Evolutionary conservation across 177 flowering plant genomes (phyloP).

Genomic region (Viscum album): DNA sequence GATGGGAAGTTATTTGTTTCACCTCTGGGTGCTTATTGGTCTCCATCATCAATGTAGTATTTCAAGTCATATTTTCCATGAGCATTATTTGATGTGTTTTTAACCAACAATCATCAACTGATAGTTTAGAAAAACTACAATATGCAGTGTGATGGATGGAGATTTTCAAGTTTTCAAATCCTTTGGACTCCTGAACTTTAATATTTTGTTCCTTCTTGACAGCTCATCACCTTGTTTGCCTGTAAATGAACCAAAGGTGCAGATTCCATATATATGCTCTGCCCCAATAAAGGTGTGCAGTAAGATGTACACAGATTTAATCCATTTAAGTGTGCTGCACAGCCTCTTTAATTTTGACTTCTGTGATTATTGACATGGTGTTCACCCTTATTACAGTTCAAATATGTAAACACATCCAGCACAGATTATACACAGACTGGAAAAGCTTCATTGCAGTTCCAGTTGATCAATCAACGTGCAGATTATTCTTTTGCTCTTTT

Average conservation of each 20-base stretch:
- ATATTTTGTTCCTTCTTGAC: constrained; percentile 11
- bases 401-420: constrained; percentile 34
- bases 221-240: constrained; percentile 32
- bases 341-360: not conserved
- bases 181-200: not conserved
- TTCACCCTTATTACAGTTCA: constrained; percentile 33
- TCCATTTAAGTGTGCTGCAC: not conserved
- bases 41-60: not conserved
- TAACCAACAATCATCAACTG: too few relatives aligned
- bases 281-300: constrained; percentile 50
- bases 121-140: too few relatives aligned
- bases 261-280: constrained; percentile 39
- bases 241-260: constrained; percentile 19
- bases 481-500: constrained; percentile 76
- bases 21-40: too few relatives aligned
- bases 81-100: too few relatives aligned
- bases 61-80: not conserved
- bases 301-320: not conserved
- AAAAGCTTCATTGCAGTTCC: constrained; percentile 35
- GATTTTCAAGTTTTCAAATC: not conserved
- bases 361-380: not conserved
- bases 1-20: too few relatives aligned
- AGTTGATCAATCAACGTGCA: constrained; percentile 70
- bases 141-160: not conserved
- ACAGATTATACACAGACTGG: constrained; percentile 47